Evolutionary conservation across 768 basidiomycete species (phyloP).

Genomic region (Russula ochroleuca): DNA sequence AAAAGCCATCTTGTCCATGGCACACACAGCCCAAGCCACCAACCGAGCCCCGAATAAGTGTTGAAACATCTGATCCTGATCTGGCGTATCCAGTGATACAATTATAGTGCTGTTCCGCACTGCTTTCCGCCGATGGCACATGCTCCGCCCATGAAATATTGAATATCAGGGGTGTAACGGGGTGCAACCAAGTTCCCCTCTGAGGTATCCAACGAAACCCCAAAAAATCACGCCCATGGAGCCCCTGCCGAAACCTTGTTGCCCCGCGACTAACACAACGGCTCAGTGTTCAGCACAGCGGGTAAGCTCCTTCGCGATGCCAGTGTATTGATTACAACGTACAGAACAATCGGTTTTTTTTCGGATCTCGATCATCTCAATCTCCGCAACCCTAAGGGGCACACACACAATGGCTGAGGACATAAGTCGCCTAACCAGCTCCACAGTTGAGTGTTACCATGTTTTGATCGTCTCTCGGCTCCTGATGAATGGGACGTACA

Average conservation of each 20-base stretch:
- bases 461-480: conserved; percentile 1
- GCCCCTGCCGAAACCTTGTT: background rate
- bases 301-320: background rate
- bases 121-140: background rate
- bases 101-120: background rate
- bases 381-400: background rate
- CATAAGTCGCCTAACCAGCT: background rate
- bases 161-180: background rate
- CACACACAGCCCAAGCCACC: background rate
- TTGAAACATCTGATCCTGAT: background rate
- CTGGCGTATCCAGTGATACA: conserved; percentile 1
- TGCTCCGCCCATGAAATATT: background rate
- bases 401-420: background rate
- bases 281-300: background rate
- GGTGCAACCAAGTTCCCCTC: background rate
- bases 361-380: conserved; percentile 6
- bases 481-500: conserved; percentile 9
- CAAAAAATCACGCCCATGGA: background rate
- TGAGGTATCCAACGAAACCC: background rate
- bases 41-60: background rate
- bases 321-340: background rate
- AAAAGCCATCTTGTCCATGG: background rate
- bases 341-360: background rate
- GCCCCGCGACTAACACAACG: background rate
- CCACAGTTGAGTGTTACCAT: background rate